Percentiles rank a stretch among this genome's conserved stretches.
Conservation (phyloP, 2,329 filamentous ascomycete genomes). For the Colletotrichum lindemuthianum region DNA sequence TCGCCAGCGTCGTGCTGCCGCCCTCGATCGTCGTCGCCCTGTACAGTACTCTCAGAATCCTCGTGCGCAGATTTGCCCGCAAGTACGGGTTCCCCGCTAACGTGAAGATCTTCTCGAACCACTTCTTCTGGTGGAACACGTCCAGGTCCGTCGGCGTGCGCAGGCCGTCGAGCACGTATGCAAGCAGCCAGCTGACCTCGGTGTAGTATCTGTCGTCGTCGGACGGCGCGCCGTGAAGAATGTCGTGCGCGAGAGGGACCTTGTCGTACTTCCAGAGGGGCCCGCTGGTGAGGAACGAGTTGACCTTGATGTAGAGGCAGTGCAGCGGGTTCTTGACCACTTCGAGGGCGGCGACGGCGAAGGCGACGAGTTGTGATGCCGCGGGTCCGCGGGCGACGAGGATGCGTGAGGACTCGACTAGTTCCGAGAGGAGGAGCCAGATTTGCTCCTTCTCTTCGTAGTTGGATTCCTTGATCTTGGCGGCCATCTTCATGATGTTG, state of each 20-base stretch:
- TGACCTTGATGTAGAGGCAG: constrained; percentile 86
- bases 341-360: constrained; percentile 75
- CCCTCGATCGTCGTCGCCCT: constrained; percentile 73
- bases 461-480: constrained; percentile 72
- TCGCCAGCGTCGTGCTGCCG: constrained; percentile 83
- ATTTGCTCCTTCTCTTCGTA: constrained; percentile 81
- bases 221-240: constrained; percentile 72
- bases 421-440: constrained; percentile 82
- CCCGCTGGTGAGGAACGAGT: constrained; percentile 81
- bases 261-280: constrained; percentile 81
- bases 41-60: constrained; percentile 70
- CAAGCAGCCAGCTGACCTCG: constrained; percentile 79
- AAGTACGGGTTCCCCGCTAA: constrained; percentile 75
- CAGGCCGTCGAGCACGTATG: constrained; percentile 75
- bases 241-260: constrained; percentile 74
- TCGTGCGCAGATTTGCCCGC: constrained; percentile 66
- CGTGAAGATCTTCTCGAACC: constrained; percentile 80
- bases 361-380: constrained; percentile 79
- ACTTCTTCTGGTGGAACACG: constrained; percentile 68
- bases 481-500: constrained; percentile 73
- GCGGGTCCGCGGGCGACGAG: constrained; percentile 67
- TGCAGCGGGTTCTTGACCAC: constrained; percentile 82
- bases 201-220: constrained; percentile 78
- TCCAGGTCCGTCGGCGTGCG: constrained; percentile 67
- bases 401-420: constrained; percentile 76